Evolutionary conservation across 805 yeast species (phyloP).

Genomic region (Candida takata): DNA sequence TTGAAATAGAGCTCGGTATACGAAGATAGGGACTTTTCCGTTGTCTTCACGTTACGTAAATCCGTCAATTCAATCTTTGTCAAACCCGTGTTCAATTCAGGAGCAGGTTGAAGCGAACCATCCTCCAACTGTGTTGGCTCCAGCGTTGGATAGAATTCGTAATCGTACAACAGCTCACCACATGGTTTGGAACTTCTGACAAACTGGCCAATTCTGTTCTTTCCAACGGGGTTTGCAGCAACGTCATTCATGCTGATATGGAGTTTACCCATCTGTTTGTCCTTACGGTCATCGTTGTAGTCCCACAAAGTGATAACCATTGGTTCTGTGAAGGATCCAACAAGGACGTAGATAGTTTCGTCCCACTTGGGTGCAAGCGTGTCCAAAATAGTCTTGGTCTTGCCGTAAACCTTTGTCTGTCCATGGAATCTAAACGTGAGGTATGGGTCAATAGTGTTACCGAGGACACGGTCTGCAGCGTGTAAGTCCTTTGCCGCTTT

Average conservation of each 20-base stretch:
- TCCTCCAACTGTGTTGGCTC: conserved; percentile 54
- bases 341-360: conserved; percentile 64
- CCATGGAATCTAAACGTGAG: conserved; percentile 60
- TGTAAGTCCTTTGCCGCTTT: conserved; percentile 62
- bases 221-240: conserved; percentile 43
- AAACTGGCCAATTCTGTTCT: conserved; percentile 46
- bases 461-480: conserved; percentile 57
- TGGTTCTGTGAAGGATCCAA: conserved; percentile 77
- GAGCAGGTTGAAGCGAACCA: conserved; percentile 79
- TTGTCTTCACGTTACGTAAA: conserved; percentile 39
- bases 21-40: conserved; percentile 43
- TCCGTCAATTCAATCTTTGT: conserved; percentile 58
- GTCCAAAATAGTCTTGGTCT: conserved; percentile 61
- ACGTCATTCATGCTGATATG: conserved; percentile 67
- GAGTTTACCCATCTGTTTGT: conserved; percentile 71
- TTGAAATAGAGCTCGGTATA: conserved; percentile 68
- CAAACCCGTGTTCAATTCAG: conserved; percentile 92
- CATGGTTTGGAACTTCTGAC: conserved; percentile 78
- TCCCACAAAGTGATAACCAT: conserved; percentile 65
- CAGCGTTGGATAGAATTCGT: conserved; percentile 71
- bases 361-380: conserved; percentile 78
- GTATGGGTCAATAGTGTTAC: conserved; percentile 88
- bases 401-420: conserved; percentile 52
- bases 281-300: conserved; percentile 73
- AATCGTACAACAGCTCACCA: conserved; percentile 66